phyloP scores from a whole-genome alignment of 352 stramenopile species.

The Globisporangium paddicum region DNA sequence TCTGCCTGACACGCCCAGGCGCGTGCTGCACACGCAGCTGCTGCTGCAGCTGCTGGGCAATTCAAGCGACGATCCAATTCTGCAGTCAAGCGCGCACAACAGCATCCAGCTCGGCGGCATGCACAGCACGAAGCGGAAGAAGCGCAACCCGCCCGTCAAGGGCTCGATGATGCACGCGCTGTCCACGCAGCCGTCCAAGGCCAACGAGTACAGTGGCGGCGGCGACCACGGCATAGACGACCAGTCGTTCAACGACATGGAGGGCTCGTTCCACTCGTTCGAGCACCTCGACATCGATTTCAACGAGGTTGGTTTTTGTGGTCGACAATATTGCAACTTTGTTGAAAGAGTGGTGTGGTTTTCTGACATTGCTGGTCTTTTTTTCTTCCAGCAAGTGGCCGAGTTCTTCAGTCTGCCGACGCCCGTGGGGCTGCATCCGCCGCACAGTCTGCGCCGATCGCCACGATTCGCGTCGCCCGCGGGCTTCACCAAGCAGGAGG shows the following conservation, averaged over 20 bases:
- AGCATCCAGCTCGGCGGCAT: conserved; percentile 2
- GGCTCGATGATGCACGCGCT: conserved; percentile 23
- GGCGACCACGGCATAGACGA: conserved; percentile 16
- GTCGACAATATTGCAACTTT: not conserved
- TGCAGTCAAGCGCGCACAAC: conserved; percentile 1
- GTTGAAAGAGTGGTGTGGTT: not conserved
- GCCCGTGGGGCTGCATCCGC: conserved; percentile 47
- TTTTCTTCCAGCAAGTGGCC: conserved; percentile 52
- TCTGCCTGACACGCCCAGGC: conserved; percentile 66
- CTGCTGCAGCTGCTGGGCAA: conserved; percentile 71
- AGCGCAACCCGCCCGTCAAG: conserved; percentile 24
- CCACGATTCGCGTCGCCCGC: conserved; percentile 66
- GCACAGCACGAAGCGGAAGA: conserved; percentile 57
- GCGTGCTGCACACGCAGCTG: conserved; percentile 74
- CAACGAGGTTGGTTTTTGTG: conserved; percentile 44
- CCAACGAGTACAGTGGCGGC: conserved; percentile 12
- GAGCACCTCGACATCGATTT: conserved; percentile 87
- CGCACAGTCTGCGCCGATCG: conserved; percentile 69
- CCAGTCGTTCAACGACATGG: conserved; percentile 47
- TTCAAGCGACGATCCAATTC: conserved; percentile 28
- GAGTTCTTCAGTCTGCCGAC: conserved; percentile 82
- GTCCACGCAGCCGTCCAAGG: conserved; percentile 28
- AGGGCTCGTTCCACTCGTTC: conserved; percentile 66
- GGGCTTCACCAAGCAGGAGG: conserved; percentile 64
- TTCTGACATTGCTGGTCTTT: not conserved